Evolutionary conservation across 768 basidiomycete genomes (phyloP), one percentile per base, ranked within the genome.

Genomic region (Russula earlei): DNA sequence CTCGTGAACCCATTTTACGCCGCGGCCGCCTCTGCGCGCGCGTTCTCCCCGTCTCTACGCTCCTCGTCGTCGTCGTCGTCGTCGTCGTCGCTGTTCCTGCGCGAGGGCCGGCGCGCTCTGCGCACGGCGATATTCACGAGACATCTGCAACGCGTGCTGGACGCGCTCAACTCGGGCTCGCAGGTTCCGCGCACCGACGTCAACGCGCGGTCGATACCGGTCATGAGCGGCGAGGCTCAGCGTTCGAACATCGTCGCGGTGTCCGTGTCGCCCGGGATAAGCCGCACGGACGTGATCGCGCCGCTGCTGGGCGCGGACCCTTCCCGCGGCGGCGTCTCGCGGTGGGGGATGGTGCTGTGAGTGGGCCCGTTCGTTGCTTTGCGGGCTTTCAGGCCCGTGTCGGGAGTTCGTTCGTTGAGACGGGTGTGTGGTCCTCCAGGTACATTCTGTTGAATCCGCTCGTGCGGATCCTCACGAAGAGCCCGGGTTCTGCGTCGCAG

Each of bases 1-100:
- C 75, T 92, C 38, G 78, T 94, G 66, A 91, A 92, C 56, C 91
- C 91, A 2, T 90, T 91, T 62, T 96, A 95, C 63, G 84, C 91
- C 2, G 90, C 93, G 1, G 85, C 89, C 0, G 73, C 80, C 3
- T 75, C 78, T 4, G 61, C 71, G 4, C 72, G 76, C 62, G 61
- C 70, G 36, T 11, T 66, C 2, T 60, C 66, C 52, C 71, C 60
- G 56, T 67, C 64, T 10, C 63, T 66, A 5, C 46, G 57, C 12
- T 41, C 53, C 0, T 38, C 59, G 29, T 47, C 52, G 15, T 33
- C 31, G 31, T 36, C 34, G 12, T 14, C 34, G 11, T 36, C 14
- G 10, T 36, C 34, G 8, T 36, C 15, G 7, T 34, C 62, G 27
- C 59, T 77, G 7, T 73, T 84, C 61, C 68, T 79, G n/a, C 67